A percentile compares a stretch with the other conserved stretches of the same genome.
These are phyloP conservation scores for Termitomyces sp. DNA, from an alignment of 768 basidiomycete genomes.

Conservation along the genomic window DNA sequence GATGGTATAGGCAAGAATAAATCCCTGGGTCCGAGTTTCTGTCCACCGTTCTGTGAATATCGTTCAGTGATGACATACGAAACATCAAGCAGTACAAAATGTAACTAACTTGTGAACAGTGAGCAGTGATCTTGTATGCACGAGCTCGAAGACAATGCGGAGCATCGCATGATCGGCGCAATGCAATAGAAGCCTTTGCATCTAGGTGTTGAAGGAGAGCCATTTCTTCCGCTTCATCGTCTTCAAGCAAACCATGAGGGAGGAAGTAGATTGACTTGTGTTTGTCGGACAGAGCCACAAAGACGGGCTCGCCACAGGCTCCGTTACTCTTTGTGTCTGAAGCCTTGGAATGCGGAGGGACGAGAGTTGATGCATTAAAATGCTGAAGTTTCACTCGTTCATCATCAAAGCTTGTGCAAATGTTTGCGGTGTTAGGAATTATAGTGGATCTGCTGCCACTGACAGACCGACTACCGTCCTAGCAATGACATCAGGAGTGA, in stretches of 20 bases:
- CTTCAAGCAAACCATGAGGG: slow-evolving; percentile 5
- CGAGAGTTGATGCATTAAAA: neutral
- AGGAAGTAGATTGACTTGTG: neutral
- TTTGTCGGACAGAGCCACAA: neutral
- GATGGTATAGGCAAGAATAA: neutral
- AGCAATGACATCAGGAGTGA: neutral
- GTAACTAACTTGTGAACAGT: neutral
- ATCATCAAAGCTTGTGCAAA: neutral
- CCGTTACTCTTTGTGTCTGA: neutral
- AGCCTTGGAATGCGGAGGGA: neutral
- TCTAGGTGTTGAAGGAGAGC: neutral
- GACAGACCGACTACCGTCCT: neutral
- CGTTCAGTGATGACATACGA: neutral
- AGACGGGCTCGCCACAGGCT: neutral
- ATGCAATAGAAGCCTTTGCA: neutral
- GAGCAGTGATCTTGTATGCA: neutral
- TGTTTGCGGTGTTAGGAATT: neutral
- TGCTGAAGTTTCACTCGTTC: neutral
- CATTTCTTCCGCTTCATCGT: neutral
- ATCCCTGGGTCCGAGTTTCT: neutral
- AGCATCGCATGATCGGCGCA: slow-evolving; percentile 1
- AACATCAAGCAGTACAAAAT: neutral
- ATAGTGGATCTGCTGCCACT: neutral
- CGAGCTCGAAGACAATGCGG: slow-evolving; percentile 1
- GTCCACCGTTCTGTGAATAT: neutral